These are phyloP conservation scores for Globisporangium spinosum DNA, from an alignment of 352 stramenopile genomes.

Conservation along the genomic window DNA sequence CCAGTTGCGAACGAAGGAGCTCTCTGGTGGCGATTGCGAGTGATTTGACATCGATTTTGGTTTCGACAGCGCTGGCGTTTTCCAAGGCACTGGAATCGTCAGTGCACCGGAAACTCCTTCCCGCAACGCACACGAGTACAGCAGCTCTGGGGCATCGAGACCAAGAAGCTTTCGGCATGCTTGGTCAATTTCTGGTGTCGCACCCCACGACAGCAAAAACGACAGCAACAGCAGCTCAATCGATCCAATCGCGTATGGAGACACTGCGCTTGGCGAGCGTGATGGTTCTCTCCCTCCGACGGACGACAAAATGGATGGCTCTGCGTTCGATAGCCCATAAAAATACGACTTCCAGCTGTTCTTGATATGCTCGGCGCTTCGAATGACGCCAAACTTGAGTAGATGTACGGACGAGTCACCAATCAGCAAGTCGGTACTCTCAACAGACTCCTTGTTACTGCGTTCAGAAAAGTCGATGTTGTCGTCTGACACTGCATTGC, in stretches of 20 bases:
- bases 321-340: constrained; percentile 24
- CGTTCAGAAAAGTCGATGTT: constrained; percentile 23
- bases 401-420: constrained; percentile 54
- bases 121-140: constrained; percentile 70
- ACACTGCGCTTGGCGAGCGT: constrained; percentile 14
- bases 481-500: constrained; percentile 26
- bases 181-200: constrained; percentile 62
- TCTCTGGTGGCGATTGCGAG: constrained; percentile 21
- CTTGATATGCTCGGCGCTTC: constrained; percentile 67
- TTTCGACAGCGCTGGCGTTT: constrained; percentile 10
- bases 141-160: constrained; percentile 37
- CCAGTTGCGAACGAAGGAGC: constrained; percentile 58
- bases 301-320: constrained; percentile 5
- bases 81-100: constrained; percentile 71
- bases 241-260: constrained; percentile 60
- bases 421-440: constrained; percentile 51
- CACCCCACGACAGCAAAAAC: constrained; percentile 73
- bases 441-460: constrained; percentile 20
- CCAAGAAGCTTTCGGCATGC: constrained; percentile 53
- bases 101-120: constrained; percentile 51
- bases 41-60: constrained; percentile 1
- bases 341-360: constrained; percentile 67
- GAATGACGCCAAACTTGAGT: constrained; percentile 61
- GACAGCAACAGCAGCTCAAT: constrained; percentile 71
- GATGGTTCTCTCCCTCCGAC: neutral